Evolutionary conservation across 768 basidiomycete species (phyloP).

Genomic region (Mycena chlorophos): DNA sequence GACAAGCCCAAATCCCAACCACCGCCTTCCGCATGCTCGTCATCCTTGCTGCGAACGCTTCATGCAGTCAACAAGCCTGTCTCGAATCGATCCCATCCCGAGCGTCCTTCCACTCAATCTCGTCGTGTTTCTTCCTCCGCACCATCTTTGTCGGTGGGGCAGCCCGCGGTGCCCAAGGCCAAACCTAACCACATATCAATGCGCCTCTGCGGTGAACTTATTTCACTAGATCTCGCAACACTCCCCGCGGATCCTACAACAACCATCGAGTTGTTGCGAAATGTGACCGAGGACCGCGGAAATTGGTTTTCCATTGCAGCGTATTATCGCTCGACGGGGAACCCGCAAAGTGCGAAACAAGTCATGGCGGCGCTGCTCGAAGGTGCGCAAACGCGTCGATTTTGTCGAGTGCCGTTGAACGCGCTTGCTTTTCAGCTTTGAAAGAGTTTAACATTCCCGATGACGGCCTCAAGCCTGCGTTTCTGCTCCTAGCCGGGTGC

Average conservation of each 20-base stretch:
- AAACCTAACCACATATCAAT: conserved; percentile 33
- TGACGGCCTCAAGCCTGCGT: conserved; percentile 47
- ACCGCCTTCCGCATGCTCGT: conserved; percentile 2
- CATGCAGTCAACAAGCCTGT: conserved; percentile 13
- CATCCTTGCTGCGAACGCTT: conserved; percentile 13
- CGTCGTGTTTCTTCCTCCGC: not conserved
- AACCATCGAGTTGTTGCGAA: conserved; percentile 48
- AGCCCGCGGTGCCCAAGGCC: conserved; percentile 11
- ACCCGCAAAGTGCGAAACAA: conserved; percentile 43
- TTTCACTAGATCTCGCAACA: conserved; percentile 43
- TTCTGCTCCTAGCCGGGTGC: conserved; percentile 55
- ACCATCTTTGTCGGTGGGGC: conserved; percentile 3
- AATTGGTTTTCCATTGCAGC: conserved; percentile 59
- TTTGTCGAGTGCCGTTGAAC: not conserved
- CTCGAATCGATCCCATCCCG: conserved; percentile 3
- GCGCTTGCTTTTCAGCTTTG: conserved; percentile 37
- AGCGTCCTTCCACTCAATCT: conserved; percentile 2
- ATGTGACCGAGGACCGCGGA: conserved; percentile 46
- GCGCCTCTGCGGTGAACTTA: conserved; percentile 39
- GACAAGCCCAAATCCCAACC: not conserved
- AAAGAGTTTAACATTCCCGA: conserved; percentile 35
- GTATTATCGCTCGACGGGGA: conserved; percentile 51
- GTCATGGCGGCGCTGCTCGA: conserved; percentile 49
- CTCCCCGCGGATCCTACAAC: conserved; percentile 45
- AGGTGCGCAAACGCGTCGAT: conserved; percentile 34